A percentile compares a stretch with the other conserved stretches of the same genome.
These are phyloP conservation scores for Phytophthora capsici DNA, from an alignment of 352 stramenopile species.

Conservation along the genomic window DNA sequence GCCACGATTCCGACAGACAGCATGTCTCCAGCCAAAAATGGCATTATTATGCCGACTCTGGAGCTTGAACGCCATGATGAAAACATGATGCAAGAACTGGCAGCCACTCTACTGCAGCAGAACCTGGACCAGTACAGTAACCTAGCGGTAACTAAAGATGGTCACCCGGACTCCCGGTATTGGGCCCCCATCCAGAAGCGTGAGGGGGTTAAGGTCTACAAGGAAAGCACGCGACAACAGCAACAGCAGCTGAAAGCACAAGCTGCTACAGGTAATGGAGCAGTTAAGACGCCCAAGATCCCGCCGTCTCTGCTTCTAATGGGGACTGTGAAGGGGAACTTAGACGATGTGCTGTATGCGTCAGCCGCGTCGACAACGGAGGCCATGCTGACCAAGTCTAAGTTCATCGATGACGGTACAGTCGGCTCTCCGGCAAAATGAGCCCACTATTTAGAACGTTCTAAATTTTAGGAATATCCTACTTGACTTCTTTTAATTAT, in stretches of 20 bases:
- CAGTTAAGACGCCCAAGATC: conserved; percentile 17
- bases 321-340: conserved; percentile 45
- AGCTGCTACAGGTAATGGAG: conserved; percentile 27
- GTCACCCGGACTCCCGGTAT: conserved; percentile 38
- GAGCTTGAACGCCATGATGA: conserved; percentile 36
- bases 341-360: conserved; percentile 61
- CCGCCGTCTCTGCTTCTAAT: conserved; percentile 38
- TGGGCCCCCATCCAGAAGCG: conserved; percentile 41
- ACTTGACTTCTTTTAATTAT: too few relatives aligned
- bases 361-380: conserved; percentile 43
- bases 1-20: conserved; percentile 20
- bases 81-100: conserved; percentile 41
- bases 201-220: conserved; percentile 41
- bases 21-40: conserved; percentile 29
- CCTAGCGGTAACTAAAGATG: conserved; percentile 35
- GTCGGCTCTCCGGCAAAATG: too few relatives aligned
- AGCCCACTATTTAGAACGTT: too few relatives aligned
- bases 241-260: conserved; percentile 29
- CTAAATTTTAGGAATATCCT: too few relatives aligned
- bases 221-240: conserved; percentile 38
- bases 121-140: conserved; percentile 37
- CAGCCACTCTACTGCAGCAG: conserved; percentile 30
- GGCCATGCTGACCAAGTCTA: conserved; percentile 42
- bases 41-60: conserved; percentile 34
- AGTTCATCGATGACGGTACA: conserved; percentile 40